Base-by-base conservation (phyloP, 345 rosid species). In the Bruguiera sexangula region DNA sequence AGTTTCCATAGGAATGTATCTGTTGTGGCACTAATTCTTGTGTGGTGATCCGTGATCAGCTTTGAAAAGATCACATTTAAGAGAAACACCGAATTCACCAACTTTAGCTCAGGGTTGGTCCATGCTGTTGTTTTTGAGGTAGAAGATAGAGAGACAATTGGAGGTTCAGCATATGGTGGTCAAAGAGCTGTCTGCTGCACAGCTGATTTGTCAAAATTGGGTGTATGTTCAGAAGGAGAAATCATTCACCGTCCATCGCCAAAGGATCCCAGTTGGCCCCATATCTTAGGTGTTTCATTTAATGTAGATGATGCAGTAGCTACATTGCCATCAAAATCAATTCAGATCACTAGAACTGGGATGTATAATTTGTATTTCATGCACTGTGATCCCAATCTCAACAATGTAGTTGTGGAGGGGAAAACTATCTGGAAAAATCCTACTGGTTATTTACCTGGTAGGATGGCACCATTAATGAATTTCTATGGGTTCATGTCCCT, bases 151-250 rank as follows among this genome's bases (percentile, higher is more conserved):
- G 98, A 88, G 75, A 71, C 82, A 36, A 82, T 95, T 61, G 98
- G 99, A 31, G 98, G 99, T 65, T 95, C 98, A 0, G 99, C 94
- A 60, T 92, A 92, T 79, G 99, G 99, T 8, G 99, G 99, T 52
- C 98, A 90, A 78, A 92, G 96, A 78, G 98, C 99, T 63, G 84
- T 95, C 53, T 90, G 98, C 66, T 95, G 97, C 82, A 90, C 98
- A 0, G 82, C 89, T 31, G 98, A 95, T 86, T 86, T 92, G 48
- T 94, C 98, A 0, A 95, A 90, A 79, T 76, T 92, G 64, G 98
- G 98, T 51, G 94, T 80, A 20, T 95, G 99, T 75, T 52, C 69
- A 0, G 84, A 83, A 58, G 98, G 99, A 39, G 92, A 85, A 57
- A 79, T 92, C 75, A 95, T 95, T 73, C 75, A 84, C 75, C 97